Evolutionary conservation across 2,329 filamentous ascomycete species (phyloP), one percentile per base, ranked within the genome.

Genomic region (Colletotrichum siamense): DNA sequence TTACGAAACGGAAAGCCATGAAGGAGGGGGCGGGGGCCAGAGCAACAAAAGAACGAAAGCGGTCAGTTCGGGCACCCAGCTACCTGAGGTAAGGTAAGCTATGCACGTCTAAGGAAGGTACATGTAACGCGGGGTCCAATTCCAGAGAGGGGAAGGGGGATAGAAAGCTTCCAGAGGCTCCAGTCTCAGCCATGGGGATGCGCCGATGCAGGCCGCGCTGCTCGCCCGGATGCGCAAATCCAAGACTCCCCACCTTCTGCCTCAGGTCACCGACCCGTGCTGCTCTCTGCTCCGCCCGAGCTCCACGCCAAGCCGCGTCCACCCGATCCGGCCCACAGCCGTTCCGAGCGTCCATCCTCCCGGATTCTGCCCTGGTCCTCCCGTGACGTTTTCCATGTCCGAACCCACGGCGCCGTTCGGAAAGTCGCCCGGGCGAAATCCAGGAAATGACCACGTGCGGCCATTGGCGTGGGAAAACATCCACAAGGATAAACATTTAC

Each of bases 1-100:
- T 73, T 57, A n/a, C 64, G 70, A 69, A 74, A 69, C 74, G 74
- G 59, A 65, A 65, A 34, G 71, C 64, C 74, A 76, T 76, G 59
- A 66, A 74, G 74, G 74, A 69, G 70, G 64, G 63, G 69, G 73
- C 62, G 44, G 57, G 67, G 65, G 70, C 64, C 70, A 73, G 66
- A 69, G 57, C 69, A 71, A 30, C 69, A 73, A 75, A 64, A 30
- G 73, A 75, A 68, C 69, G 73, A 73, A 76, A 76, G 73, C 73
- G 73, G 73, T 69, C 74, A 69, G 71, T 61, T 24, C 28, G 63
- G 62, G 69, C 34, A 59, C 73, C 44, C 52, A 67, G 73, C 69
- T 75, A 28, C 52, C 36, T 30, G 28, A 28, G 26, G 26, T 34
- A n/a, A 66, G 34, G 34, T 49, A 69, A 69, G 66, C 71, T 74